Percentiles rank a stretch among this genome's conserved stretches.
Conservation (phyloP, 1,284 basidiomycete species). For the Ganoderma lingzhi region DNA sequence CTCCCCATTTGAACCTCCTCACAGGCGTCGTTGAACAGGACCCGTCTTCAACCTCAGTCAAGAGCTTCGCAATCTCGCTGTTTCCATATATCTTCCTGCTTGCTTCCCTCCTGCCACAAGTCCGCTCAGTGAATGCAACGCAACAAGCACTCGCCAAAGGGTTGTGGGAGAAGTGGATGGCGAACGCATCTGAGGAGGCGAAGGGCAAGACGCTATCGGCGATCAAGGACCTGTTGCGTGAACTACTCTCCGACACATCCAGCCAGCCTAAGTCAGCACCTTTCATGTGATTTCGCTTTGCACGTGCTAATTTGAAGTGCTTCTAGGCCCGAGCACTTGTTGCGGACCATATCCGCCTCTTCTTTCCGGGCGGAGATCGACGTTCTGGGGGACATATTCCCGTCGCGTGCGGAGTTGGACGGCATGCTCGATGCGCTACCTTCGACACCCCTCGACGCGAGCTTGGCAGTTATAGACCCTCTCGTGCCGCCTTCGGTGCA, state of each 20-base stretch:
- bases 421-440: conserved; percentile 56
- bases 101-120: conserved; percentile 54
- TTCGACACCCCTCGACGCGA: conserved; percentile 58
- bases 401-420: conserved; percentile 55
- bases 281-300: background rate
- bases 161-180: conserved; percentile 38
- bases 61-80: conserved; percentile 32
- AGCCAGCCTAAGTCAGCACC: conserved; percentile 41
- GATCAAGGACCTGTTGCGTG: conserved; percentile 52
- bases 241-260: conserved; percentile 48
- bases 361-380: conserved; percentile 30
- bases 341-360: conserved; percentile 20
- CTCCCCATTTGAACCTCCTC: conserved; percentile 47
- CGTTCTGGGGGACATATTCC: conserved; percentile 60
- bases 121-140: conserved; percentile 25
- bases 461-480: conserved; percentile 69
- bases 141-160: conserved; percentile 27
- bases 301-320: background rate
- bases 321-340: conserved; percentile 28
- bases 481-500: conserved; percentile 58
- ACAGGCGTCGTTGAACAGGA: conserved; percentile 39
- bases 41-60: conserved; percentile 24
- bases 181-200: conserved; percentile 30
- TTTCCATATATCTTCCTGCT: conserved; percentile 57
- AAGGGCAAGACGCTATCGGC: conserved; percentile 40